Percentiles rank a stretch among this genome's conserved stretches.
Evolutionary conservation across 1,284 basidiomycete genomes (phyloP).

Genomic region (Rhizoctonia solani): DNA sequence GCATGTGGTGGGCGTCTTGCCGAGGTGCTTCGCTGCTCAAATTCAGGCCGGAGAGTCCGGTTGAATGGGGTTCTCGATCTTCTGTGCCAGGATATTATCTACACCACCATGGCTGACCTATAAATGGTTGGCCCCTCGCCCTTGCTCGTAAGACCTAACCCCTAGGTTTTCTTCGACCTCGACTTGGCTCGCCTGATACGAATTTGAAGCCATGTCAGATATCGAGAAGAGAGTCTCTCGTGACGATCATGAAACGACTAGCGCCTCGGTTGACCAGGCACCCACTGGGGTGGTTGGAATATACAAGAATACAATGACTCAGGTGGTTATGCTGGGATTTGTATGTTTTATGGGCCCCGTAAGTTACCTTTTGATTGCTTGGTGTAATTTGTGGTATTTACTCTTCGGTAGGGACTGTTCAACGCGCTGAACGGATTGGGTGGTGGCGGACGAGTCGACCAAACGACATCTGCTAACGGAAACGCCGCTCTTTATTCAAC

Average conservation of each 20-base stretch:
- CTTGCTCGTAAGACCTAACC: constrained; percentile 20
- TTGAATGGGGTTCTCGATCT: constrained; percentile 16
- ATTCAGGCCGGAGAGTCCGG: constrained; percentile 21
- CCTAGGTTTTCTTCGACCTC: constrained; percentile 2
- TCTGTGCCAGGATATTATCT: constrained; percentile 3
- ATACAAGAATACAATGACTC: constrained; percentile 54
- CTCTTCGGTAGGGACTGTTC: constrained; percentile 44
- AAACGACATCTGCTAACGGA: constrained; percentile 61
- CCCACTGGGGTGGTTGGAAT: constrained; percentile 43
- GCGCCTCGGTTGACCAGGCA: constrained; percentile 6
- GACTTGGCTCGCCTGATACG: not conserved
- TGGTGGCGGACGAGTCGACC: constrained; percentile 67
- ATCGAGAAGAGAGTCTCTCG: constrained; percentile 19
- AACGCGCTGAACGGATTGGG: constrained; percentile 56
- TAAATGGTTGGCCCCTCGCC: constrained; percentile 15
- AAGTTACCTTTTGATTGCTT: not conserved
- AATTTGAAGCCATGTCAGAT: constrained; percentile 20
- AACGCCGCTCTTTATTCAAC: constrained; percentile 69
- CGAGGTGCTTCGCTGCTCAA: constrained; percentile 31
- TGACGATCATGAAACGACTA: not conserved
- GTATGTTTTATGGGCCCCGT: constrained; percentile 64
- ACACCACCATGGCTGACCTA: not conserved
- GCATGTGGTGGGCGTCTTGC: constrained; percentile 32
- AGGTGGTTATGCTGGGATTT: constrained; percentile 63
- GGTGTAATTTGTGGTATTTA: not conserved